A percentile compares a stretch with the other conserved stretches of the same genome.
These are phyloP conservation scores for Amaranthus cruentus DNA, from an alignment of 148 eudicot genomes.

Conservation along the genomic window DNA sequence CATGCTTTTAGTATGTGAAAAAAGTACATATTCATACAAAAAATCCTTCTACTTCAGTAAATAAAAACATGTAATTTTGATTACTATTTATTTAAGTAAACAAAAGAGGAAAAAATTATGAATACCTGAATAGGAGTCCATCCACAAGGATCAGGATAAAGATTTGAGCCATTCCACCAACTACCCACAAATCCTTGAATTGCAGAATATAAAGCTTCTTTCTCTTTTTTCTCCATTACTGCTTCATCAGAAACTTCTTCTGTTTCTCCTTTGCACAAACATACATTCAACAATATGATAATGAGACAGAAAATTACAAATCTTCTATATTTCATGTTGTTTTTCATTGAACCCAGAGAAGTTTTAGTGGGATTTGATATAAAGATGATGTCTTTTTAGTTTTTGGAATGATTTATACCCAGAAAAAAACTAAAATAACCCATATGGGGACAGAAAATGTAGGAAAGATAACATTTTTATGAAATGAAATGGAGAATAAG, in stretches of 20 bases:
- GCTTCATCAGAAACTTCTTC: conserved; percentile 29
- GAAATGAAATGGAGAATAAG: not conserved
- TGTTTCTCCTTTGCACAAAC: conserved; percentile 39
- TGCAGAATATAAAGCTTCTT: conserved; percentile 58
- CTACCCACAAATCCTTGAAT: conserved; percentile 86
- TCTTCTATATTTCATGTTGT: conserved; percentile 2
- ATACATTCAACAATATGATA: conserved; percentile 21
- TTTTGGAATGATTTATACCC: not conserved
- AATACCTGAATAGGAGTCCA: conserved; percentile 92
- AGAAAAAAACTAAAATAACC: not conserved
- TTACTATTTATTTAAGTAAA: not conserved
- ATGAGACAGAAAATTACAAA: conserved; percentile 21
- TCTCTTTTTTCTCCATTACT: conserved; percentile 59
- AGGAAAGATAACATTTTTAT: not conserved
- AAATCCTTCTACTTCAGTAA: not conserved
- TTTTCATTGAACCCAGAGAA: conserved; percentile 28
- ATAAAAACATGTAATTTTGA: not conserved
- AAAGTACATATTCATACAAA: not conserved
- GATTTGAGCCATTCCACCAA: conserved; percentile 85
- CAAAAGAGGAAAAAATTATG: no score
- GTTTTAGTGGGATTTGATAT: not conserved
- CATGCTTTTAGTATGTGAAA: not conserved
- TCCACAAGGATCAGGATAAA: conserved; percentile 92
- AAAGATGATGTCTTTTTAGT: not conserved
- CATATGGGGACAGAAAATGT: not conserved